These are phyloP conservation scores for Vigna reflexopilosa DNA, from an alignment of 306 rosid genomes.

Conservation along the genomic window DNA sequence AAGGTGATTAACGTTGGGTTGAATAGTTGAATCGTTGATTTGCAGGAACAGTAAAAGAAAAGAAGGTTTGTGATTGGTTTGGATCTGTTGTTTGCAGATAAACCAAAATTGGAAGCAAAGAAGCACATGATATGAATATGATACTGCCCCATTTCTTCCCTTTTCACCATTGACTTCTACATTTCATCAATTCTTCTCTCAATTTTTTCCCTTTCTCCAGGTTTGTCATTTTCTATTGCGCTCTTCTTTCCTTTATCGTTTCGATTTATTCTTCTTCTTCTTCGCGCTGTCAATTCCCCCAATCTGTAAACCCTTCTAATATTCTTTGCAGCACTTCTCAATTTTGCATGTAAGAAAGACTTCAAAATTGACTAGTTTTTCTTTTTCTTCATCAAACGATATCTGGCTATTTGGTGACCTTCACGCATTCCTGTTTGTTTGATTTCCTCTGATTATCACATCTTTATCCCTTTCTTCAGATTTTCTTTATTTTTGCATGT, in stretches of 20 bases:
- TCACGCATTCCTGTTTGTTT: neutral
- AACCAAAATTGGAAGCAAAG: neutral
- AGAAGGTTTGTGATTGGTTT: neutral
- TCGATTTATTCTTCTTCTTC: conserved; percentile 14
- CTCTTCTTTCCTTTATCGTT: neutral
- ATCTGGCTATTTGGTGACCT: neutral
- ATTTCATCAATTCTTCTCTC: conserved; percentile 23
- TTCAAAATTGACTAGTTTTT: neutral
- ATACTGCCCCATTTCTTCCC: neutral
- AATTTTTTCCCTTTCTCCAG: conserved; percentile 10
- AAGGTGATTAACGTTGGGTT: too few species aligned
- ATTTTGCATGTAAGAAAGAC: neutral
- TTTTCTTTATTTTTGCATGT: neutral
- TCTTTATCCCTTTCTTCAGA: neutral
- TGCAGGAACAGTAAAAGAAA: neutral
- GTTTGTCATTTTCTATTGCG: conserved; percentile 27
- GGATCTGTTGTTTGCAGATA: neutral
- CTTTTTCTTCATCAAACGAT: neutral
- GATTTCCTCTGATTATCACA: neutral
- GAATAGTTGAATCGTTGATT: too few species aligned
- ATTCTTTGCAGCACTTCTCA: neutral
- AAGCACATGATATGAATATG: neutral
- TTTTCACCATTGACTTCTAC: neutral
- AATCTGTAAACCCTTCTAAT: conserved; percentile 6
- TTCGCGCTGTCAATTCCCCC: neutral